Base-by-base conservation (phyloP, 441 rosid genomes). In the Viola pubescens region DNA sequence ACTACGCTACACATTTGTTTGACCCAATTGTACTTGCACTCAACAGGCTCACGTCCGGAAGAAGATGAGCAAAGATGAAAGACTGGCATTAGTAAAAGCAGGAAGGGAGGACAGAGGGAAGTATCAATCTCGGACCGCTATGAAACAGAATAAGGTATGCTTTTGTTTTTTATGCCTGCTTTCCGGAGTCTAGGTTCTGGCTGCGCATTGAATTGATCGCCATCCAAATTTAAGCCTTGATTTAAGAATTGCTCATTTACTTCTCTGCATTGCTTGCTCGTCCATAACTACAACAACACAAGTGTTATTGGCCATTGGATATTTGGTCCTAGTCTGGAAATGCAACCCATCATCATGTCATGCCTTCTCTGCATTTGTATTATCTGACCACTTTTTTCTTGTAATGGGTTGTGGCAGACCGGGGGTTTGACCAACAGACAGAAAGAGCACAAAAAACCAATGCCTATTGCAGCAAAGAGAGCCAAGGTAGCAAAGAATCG, bases 101-200 rank as follows among this genome's bases (percentile, higher is more conserved):
- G 98, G 98, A 42, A 82, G 98, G 60, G 96, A 92, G 73, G 97
- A 81, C 46, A 77, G 89, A 62, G 92, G 71, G 52, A 83, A 83
- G 68, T 92, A 74, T 75, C 67, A 64, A 69, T 70, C 97, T 70
- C 81, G 82, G 69, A 38, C 88, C 42, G 96, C 97, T 48, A 13
- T 82, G 38, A 92, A 88, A 67, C 82, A 88, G 79, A 88, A 89
- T 52, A 91, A 87, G 95, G 97, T 88, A 66, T 6, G 3, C 9
- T 11, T 42, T 1, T 39, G 13, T 13, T 39, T 53, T 64, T 52
- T 38, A 53, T 37, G 7, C 11, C 1, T 47, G 3, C 51, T 16
- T 14, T 37, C 11, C 40, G 4, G 6, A 26, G 34, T 26, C 34
- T 26, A 26, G 34, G 34, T 26, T 26, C 34, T 26, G 34, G 34